phyloP scores from a whole-genome alignment of 805 yeast species.

The Torulaspora delbrueckii region DNA sequence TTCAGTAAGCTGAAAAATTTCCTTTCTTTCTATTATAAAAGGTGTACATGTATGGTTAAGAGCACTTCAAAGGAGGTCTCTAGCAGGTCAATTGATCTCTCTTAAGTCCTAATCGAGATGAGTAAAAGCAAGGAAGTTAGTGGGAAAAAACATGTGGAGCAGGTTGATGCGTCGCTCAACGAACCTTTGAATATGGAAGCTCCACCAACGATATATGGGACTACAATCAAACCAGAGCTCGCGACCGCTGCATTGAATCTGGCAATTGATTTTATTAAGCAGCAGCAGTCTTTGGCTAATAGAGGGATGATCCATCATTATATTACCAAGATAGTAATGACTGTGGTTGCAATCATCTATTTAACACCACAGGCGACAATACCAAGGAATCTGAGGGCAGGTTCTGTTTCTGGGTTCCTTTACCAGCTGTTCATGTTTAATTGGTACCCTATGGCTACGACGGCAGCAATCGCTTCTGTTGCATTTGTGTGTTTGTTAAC shows the following conservation, averaged over 20 bases:
- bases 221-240: conserved; percentile 50
- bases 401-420: conserved; percentile 21
- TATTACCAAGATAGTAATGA: conserved; percentile 32
- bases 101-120: not conserved
- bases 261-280: conserved; percentile 55
- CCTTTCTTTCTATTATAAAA: not conserved
- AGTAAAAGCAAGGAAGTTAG: not conserved
- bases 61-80: not conserved
- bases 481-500: conserved; percentile 37
- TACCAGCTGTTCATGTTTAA: conserved; percentile 27
- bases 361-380: conserved; percentile 18
- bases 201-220: conserved; percentile 48
- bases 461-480: conserved; percentile 26
- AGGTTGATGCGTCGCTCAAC: conserved; percentile 48
- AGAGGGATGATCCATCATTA: conserved; percentile 45
- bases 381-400: conserved; percentile 18
- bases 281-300: conserved; percentile 44
- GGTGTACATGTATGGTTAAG: not conserved
- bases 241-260: conserved; percentile 57
- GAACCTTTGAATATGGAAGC: conserved; percentile 50
- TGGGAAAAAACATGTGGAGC: conserved; percentile 27
- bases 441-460: conserved; percentile 8
- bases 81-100: not conserved
- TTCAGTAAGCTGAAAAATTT: not conserved
- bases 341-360: conserved; percentile 19